Base-by-base conservation (phyloP, 1,284 basidiomycete species). In the Calocybe gambosa region DNA sequence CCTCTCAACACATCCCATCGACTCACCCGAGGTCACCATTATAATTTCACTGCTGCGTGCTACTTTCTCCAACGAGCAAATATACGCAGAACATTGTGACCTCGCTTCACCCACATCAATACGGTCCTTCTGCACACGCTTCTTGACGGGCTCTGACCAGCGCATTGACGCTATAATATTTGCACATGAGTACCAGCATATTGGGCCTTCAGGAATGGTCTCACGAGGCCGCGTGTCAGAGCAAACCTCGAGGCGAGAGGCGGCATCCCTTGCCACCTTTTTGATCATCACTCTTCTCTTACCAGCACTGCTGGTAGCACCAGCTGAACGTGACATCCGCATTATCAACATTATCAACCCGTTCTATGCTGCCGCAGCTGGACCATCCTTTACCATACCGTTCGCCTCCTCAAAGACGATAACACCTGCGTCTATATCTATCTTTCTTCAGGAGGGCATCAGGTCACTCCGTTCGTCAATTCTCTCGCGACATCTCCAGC, bases 341-440 rank as follows among this genome's bases (percentile, higher is more conserved):
- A 77, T 93, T 51, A 69, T 93, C 57, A 80, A 80, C 49, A 73
- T 93, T 35, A 75, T 92, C 58, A 91, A 92, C 50, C 88, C 89
- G 0, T 88, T 88, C 52, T 93, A 91, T 58, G 82, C 88, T 2
- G 87, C 90, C 1, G 71, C 82, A 1, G 74, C 75, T 1, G 67
- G 68, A 0, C 53, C 49, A 2, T 42, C 50, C 16, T 56, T 54
- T 26, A 43, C 50, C 10, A 51, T 57, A 23, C 52, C 55, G 18
- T 56, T 53, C n/a, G n/a, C n/a, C 16, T 21, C 44, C 33, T 53
- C 52, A 4, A 38, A 23, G 15, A 25, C 34, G 2, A n/a, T 12
- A 10, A 5, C 35, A 36, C 25, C 31, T 31, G 25, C 37, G 6
- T 25, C 40, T 1, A 55, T 55, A 0, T 67, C 78, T 0, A 53